These are phyloP conservation scores for Lotus japonicus DNA, from an alignment of 306 rosid genomes.

Conservation along the genomic window DNA sequence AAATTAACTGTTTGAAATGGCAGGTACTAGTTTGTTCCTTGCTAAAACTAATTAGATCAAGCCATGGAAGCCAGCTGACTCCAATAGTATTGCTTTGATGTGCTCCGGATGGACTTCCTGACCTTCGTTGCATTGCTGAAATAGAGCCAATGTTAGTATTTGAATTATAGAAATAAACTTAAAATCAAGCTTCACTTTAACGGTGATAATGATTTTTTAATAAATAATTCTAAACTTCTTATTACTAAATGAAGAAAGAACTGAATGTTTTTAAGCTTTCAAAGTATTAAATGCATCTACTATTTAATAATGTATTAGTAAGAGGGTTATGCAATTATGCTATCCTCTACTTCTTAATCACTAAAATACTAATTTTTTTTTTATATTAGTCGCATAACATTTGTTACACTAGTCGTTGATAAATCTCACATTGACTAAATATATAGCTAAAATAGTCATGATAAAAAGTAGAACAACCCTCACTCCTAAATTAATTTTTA, in stretches of 20 bases:
- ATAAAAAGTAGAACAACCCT: too few species aligned
- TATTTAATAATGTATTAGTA: background rate
- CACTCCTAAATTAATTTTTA: too few species aligned
- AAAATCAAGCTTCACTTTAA: too few species aligned
- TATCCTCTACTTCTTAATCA: too few species aligned
- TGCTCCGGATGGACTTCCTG: slow-evolving; percentile 77
- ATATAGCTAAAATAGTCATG: too few species aligned
- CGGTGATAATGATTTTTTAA: too few species aligned
- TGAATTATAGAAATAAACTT: background rate
- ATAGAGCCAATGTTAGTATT: background rate
- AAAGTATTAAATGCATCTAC: background rate
- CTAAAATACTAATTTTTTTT: too few species aligned
- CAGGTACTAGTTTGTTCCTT: background rate
- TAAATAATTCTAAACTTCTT: background rate
- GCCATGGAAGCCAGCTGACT: slow-evolving; percentile 64
- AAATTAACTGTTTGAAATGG: background rate
- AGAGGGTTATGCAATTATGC: too few species aligned
- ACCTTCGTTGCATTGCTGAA: slow-evolving; percentile 84
- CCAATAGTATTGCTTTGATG: slow-evolving; percentile 81
- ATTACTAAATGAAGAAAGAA: too few species aligned
- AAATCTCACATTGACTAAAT: too few species aligned
- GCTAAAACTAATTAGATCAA: slow-evolving; percentile 22
- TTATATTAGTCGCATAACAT: too few species aligned
- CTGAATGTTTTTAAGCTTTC: background rate
- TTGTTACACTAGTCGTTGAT: too few species aligned